A percentile compares a stretch with the other conserved stretches of the same genome.
Conservation (phyloP, 192 early-diverging fungal genomes). For the Chytriomyces sp. region DNA sequence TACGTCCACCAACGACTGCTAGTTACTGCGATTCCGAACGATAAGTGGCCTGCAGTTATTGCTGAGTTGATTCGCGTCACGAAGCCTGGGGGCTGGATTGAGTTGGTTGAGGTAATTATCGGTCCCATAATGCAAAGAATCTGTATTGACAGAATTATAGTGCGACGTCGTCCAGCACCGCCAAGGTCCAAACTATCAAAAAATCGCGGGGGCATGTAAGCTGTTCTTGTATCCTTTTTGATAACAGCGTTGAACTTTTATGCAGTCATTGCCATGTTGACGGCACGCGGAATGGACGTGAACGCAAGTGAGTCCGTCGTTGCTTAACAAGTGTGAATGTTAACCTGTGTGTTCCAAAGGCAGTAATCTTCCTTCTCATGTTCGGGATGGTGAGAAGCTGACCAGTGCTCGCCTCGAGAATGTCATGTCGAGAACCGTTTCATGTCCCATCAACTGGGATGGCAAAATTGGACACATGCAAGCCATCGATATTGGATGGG, state of each 20-base stretch:
- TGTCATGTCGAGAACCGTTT: background rate
- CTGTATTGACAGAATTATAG: too few relatives aligned
- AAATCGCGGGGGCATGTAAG: background rate
- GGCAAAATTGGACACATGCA: too few relatives aligned
- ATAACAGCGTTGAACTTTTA: too few relatives aligned
- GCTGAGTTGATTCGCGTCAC: constrained; percentile 51
- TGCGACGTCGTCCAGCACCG: background rate
- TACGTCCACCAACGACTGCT: constrained; percentile 51
- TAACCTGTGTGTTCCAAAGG: too few relatives aligned
- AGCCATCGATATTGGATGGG: too few relatives aligned
- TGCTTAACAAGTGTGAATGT: too few relatives aligned
- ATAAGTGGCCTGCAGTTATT: constrained; percentile 45
- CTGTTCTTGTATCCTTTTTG: background rate
- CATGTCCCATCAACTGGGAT: background rate
- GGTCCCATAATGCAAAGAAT: too few relatives aligned
- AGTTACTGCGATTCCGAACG: constrained; percentile 36
- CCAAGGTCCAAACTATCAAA: background rate
- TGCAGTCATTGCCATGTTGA: too few relatives aligned
- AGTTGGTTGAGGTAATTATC: constrained; percentile 51
- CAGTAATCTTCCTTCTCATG: too few relatives aligned
- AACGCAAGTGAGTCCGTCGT: too few relatives aligned
- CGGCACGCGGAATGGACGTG: too few relatives aligned
- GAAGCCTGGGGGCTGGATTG: constrained; percentile 55
- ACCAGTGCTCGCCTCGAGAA: background rate
- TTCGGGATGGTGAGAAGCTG: too few relatives aligned